Evolutionary conservation across 768 basidiomycete species (phyloP), one percentile per base, ranked within the genome.

Genomic region (Pleurotus citrinopileatus): DNA sequence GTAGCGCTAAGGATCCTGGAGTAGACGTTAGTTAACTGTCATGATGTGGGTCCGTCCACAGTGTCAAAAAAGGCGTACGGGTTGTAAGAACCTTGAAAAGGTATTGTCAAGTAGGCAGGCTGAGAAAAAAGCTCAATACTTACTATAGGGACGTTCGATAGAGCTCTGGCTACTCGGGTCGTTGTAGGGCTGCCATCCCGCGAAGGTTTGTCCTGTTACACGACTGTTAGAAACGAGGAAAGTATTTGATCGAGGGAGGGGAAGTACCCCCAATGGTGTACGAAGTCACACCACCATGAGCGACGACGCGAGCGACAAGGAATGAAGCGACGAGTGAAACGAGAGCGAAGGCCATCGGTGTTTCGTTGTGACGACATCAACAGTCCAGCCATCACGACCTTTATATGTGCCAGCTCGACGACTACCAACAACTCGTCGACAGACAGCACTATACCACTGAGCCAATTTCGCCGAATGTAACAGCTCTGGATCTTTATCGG

Each of bases 151-250:
- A 22, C 70, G 62, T 44, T 63, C 70, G 40, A 73, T 71, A 32
- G 70, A 64, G 28, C 58, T 61, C 46, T 73, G 72, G 38, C 70
- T 67, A 43, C 55, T 61, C 32, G 70, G 58, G 4, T 61, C 61
- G 60, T 71, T 73, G 58, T 70, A 73, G n/a, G 72, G 70, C 46
- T 60, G 60, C 69, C 70, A 73, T 40, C 72, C 70, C 2, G 61
- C n/a, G 56, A 65, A 68, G 8, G 61, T 66, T 22, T 62, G 62
- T 45, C 64, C 68, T 68, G 17, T n/a, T n/a, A 8, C 13, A 36
- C n/a, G 23, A 20, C 25, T 22, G 17, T 4, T 19, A 12, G 25
- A 17, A 26, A 34, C 32, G n/a, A 20, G 23, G 23, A n/a, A 8
- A 25, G 48, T 37, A 20, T 12, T 13, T n/a, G 38, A 23, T 23